phyloP scores from a whole-genome alignment of 2,329 filamentous ascomycete species.

The Chalaropsis ovoidea region DNA sequence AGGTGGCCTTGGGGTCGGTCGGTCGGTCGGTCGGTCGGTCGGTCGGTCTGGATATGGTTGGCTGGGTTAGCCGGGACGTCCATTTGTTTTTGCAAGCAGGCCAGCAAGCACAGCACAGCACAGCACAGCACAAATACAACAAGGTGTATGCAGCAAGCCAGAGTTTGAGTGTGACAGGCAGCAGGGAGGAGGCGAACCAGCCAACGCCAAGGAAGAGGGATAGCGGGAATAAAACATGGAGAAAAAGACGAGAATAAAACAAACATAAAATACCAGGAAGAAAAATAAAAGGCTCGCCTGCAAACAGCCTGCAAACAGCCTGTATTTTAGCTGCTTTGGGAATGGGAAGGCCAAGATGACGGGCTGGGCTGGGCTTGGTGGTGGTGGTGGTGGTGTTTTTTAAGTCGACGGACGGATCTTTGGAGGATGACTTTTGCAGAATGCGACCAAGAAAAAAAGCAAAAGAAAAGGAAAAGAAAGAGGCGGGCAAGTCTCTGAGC shows the following conservation, averaged over 20 bases:
- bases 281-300: too few relatives aligned
- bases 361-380: too few relatives aligned
- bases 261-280: neutral
- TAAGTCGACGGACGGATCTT: neutral
- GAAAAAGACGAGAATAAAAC: neutral
- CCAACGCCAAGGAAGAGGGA: neutral
- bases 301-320: neutral
- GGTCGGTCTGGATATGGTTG: neutral
- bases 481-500: too few relatives aligned
- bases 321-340: neutral
- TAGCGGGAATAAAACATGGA: neutral
- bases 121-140: too few relatives aligned
- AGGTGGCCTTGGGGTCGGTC: neutral
- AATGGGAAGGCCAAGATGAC: neutral
- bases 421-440: neutral
- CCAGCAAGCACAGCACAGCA: neutral
- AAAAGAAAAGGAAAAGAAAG: neutral
- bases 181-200: too few relatives aligned
- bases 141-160: neutral
- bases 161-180: neutral
- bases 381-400: too few relatives aligned
- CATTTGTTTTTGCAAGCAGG: neutral
- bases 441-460: neutral
- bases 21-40: neutral
- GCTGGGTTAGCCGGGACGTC: slow-evolving; percentile 2